Percentiles rank a stretch among this genome's conserved stretches.
Conservation (phyloP, 768 basidiomycete genomes). For the Hypholoma sublateritium region DNA sequence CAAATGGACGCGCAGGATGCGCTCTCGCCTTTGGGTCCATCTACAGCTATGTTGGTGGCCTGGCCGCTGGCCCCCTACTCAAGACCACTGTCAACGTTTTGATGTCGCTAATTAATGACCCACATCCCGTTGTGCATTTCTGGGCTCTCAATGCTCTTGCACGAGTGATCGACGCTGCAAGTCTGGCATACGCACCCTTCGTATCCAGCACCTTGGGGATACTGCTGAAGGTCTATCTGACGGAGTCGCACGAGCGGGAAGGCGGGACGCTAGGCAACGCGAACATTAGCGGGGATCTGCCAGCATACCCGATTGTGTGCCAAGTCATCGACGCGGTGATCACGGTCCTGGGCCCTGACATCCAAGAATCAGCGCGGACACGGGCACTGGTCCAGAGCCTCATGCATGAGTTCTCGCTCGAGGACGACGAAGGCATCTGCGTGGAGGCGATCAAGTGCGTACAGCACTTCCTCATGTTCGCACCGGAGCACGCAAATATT, state of each 20-base stretch:
- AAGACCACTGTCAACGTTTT: slow-evolving; percentile 96
- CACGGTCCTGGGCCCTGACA: slow-evolving; percentile 91
- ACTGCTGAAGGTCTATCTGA: slow-evolving; percentile 85
- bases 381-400: slow-evolving; percentile 82
- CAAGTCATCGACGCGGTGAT: slow-evolving; percentile 92
- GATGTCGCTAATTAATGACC: slow-evolving; percentile 93
- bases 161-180: slow-evolving; percentile 88
- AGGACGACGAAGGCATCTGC: slow-evolving; percentile 83
- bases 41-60: slow-evolving; percentile 87
- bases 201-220: slow-evolving; percentile 87
- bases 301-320: slow-evolving; percentile 89
- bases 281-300: slow-evolving; percentile 88
- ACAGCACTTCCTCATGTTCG: slow-evolving; percentile 97
- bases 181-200: slow-evolving; percentile 87
- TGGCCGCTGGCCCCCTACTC: slow-evolving; percentile 91
- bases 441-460: slow-evolving; percentile 96
- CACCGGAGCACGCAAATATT: slow-evolving; percentile 79
- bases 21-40: slow-evolving; percentile 91
- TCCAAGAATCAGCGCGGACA: slow-evolving; percentile 82
- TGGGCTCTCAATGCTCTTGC: slow-evolving; percentile 87
- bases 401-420: slow-evolving; percentile 80
- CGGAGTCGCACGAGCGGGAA: slow-evolving; percentile 90
- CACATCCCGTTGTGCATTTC: slow-evolving; percentile 95
- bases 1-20: slow-evolving; percentile 89
- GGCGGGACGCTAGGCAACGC: slow-evolving; percentile 82